Evolutionary conservation across 768 basidiomycete species (phyloP), one percentile per base, ranked within the genome.

Genomic region (Lyophyllum decastes): DNA sequence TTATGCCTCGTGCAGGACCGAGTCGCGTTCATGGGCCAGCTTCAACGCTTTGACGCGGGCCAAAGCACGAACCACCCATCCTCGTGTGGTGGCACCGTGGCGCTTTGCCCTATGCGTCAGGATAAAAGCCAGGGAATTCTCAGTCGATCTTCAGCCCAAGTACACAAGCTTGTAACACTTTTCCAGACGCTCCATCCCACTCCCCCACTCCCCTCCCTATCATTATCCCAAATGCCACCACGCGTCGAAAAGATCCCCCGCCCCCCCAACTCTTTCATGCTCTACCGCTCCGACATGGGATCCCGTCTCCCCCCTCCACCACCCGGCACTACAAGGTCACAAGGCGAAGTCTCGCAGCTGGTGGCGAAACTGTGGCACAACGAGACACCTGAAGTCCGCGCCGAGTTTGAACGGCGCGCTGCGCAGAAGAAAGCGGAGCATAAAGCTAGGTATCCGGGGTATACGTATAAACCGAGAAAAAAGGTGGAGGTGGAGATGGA

Each of bases 361-460:
- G n/a, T 58, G 5, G 52, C 51, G n/a, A 21, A 38, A 21, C 34
- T 58, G 16, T 58, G 57, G 57, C 44, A 17, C 16, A 53, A 58
- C 22, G 57, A 58, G 30, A 26, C 51, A 14, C 11, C 26, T 9
- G 51, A 40, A 22, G 52, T 58, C n/a, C n/a, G n/a, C 16, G 48
- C 30, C 40, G 26, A 53, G 7, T 58, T 30, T 41, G 25, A 41
- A 17, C 51, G 47, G 8, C 52, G 52, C 38, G 57, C 57, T 16
- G 22, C 38, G 19, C 6, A 33, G 7, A 53, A 43, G 35, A 58
- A 58, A 17, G 19, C 6, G 40, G 57, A 58, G 27, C 57, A 58
- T n/a, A 46, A 53, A 49, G 46, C 52, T 2, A 53, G 10, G 44
- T 49, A 58, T 38, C 57, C 57, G 26, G 57, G 38, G 21, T 58